phyloP scores from a whole-genome alignment of 139 green algal genomes.

The Chlorella sorokiniana region DNA sequence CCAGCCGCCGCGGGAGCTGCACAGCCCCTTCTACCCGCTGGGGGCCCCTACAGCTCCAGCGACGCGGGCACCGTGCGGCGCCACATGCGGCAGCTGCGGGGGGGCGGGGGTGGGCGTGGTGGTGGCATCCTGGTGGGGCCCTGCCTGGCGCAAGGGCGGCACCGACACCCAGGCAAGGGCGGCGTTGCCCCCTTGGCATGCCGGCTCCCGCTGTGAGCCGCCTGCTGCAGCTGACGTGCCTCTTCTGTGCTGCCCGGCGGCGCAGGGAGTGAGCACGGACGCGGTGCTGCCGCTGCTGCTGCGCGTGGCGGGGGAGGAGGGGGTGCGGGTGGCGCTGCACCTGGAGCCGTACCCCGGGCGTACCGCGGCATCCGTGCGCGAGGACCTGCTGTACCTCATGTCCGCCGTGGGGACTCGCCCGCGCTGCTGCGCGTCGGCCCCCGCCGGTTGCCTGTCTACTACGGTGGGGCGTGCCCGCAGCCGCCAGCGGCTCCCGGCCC shows the following conservation, averaged over 20 bases:
- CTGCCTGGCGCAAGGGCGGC: background rate
- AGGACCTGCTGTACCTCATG: slow-evolving; percentile 18
- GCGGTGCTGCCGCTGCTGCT: slow-evolving; percentile 1
- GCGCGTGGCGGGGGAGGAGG: background rate
- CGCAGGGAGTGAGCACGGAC: slow-evolving; percentile 13
- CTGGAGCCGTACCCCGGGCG: slow-evolving; percentile 19
- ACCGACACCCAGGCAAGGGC: slow-evolving; percentile 13
- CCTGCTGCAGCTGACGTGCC: background rate
- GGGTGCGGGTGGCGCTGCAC: background rate
- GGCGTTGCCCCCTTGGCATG: no score
- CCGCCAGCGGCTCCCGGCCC: no score
- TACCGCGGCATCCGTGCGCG: background rate
- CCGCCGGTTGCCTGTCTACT: no score
- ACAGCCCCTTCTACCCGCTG: slow-evolving; percentile 11
- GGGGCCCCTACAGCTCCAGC: background rate
- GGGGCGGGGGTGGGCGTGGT: background rate
- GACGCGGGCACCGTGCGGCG: background rate
- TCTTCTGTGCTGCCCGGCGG: background rate
- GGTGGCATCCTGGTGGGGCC: slow-evolving; percentile 15
- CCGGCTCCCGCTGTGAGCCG: no score
- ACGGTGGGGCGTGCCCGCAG: no score
- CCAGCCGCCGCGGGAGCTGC: background rate
- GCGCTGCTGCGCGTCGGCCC: slow-evolving; percentile 11
- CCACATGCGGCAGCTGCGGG: background rate
- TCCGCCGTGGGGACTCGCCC: background rate